phyloP scores from a whole-genome alignment of 148 eudicot species.

The Camellia granthamiana region DNA sequence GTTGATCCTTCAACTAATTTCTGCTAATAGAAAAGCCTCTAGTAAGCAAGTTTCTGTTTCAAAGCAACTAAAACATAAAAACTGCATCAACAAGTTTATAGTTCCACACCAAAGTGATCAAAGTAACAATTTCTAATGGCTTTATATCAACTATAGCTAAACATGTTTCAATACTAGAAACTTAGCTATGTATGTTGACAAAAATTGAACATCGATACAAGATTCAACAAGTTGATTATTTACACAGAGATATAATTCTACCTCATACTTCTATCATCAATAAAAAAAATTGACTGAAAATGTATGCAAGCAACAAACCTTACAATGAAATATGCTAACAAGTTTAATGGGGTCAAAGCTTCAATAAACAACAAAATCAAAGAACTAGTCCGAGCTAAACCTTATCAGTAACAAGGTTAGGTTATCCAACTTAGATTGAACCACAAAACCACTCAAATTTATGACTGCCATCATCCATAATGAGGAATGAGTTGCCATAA shows the following conservation, averaged over 20 bases:
- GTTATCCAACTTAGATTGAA: too few species aligned
- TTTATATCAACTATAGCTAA: not conserved
- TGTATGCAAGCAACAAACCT: not conserved
- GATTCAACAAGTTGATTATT: not conserved
- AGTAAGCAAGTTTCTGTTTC: not conserved
- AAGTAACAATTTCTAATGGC: not conserved
- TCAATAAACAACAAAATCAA: not conserved
- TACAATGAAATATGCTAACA: not conserved
- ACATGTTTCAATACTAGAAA: not conserved
- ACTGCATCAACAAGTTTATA: not conserved
- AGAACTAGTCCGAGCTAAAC: not conserved
- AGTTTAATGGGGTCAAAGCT: not conserved
- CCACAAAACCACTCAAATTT: too few species aligned
- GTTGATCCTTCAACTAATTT: constrained; percentile 52
- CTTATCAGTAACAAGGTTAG: not conserved
- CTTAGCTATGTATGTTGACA: not conserved
- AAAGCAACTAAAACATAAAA: not conserved
- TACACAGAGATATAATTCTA: not conserved
- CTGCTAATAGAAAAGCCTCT: constrained; percentile 32
- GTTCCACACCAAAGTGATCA: not conserved
- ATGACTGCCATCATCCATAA: too few species aligned
- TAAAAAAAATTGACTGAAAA: not conserved
- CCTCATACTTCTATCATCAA: not conserved
- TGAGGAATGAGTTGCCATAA: too few species aligned
- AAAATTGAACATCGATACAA: not conserved